phyloP scores from a whole-genome alignment of 2,329 filamentous ascomycete genomes.

The Fusarium sulawesiense region DNA sequence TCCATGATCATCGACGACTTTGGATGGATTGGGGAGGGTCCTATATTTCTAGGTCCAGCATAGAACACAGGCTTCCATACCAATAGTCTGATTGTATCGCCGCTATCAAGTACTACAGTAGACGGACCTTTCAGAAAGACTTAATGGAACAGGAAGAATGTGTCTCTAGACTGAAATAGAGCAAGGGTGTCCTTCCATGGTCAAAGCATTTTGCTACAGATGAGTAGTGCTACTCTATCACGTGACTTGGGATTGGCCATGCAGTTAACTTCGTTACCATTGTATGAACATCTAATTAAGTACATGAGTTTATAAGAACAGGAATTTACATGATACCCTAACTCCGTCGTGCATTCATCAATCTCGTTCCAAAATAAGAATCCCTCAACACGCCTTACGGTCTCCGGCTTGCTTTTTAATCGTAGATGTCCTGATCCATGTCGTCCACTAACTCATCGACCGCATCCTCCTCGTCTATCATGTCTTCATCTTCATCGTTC shows the following conservation, averaged over 20 bases:
- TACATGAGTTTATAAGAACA: slow-evolving; percentile 22
- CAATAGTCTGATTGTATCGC: neutral
- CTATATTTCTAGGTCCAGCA: slow-evolving; percentile 48
- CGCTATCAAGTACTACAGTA: neutral
- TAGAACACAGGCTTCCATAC: slow-evolving; percentile 15
- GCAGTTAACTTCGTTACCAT: slow-evolving; percentile 13
- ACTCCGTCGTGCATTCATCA: slow-evolving; percentile 38
- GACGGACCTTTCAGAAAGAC: neutral
- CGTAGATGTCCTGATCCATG: slow-evolving; percentile 69
- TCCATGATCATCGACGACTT: slow-evolving; percentile 63
- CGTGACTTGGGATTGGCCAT: neutral
- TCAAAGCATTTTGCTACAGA: neutral
- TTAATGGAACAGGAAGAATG: neutral
- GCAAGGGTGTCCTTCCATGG: neutral
- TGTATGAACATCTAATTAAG: slow-evolving; percentile 9
- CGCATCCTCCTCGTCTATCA: slow-evolving; percentile 79
- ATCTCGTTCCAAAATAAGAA: slow-evolving; percentile 12
- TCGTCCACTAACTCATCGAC: slow-evolving; percentile 74
- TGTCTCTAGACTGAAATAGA: neutral
- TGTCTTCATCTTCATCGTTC: slow-evolving; percentile 73
- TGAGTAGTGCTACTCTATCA: neutral
- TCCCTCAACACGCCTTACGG: slow-evolving; percentile 10
- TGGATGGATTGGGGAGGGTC: slow-evolving; percentile 55
- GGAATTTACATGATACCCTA: slow-evolving; percentile 3
- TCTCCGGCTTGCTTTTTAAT: slow-evolving; percentile 45